Percentiles rank a stretch among this genome's conserved stretches.
Evolutionary conservation across 805 yeast species (phyloP).

Genomic region (Ogataea siamensis): DNA sequence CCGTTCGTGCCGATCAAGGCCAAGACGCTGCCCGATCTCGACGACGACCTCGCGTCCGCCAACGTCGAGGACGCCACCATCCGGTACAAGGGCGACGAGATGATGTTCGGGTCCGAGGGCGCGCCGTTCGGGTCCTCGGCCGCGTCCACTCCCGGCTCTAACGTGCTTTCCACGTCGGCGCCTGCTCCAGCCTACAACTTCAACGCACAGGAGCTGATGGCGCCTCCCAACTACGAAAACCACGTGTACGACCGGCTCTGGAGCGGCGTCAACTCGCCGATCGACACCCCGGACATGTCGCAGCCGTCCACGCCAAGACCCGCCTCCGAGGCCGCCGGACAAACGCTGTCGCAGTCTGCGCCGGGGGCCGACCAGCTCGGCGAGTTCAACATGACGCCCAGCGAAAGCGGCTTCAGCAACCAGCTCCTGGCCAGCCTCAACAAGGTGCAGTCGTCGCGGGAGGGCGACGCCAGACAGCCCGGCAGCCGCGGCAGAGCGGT

Average conservation of each 20-base stretch:
- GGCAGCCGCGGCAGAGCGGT: constrained; percentile 21
- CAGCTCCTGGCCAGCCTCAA: constrained; percentile 52
- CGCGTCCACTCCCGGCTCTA: constrained; percentile 13
- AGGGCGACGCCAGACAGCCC: constrained; percentile 34
- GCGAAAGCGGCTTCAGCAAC: constrained; percentile 24
- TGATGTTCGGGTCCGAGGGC: constrained; percentile 27
- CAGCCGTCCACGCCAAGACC: constrained; percentile 31
- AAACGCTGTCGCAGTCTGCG: constrained; percentile 3
- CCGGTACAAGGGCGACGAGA: constrained; percentile 28
- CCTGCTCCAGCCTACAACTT: constrained; percentile 9
- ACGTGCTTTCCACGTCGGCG: constrained; percentile 7
- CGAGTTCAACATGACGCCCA: constrained; percentile 28
- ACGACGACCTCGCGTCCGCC: constrained; percentile 20
- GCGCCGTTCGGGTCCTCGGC: background rate
- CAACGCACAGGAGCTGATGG: constrained; percentile 49
- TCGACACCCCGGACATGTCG: constrained; percentile 44
- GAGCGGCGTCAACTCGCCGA: constrained; percentile 56
- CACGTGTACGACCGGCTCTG: constrained; percentile 81
- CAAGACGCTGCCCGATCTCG: constrained; percentile 31
- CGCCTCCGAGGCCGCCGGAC: constrained; percentile 1
- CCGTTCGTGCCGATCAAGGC: constrained; percentile 79
- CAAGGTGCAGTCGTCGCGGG: constrained; percentile 49
- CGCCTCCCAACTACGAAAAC: constrained; percentile 83
- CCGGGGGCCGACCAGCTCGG: constrained; percentile 7
- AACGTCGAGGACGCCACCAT: constrained; percentile 30